phyloP scores from a whole-genome alignment of 176 grass and related monocot genomes.

The Calamus simplicifolius region DNA sequence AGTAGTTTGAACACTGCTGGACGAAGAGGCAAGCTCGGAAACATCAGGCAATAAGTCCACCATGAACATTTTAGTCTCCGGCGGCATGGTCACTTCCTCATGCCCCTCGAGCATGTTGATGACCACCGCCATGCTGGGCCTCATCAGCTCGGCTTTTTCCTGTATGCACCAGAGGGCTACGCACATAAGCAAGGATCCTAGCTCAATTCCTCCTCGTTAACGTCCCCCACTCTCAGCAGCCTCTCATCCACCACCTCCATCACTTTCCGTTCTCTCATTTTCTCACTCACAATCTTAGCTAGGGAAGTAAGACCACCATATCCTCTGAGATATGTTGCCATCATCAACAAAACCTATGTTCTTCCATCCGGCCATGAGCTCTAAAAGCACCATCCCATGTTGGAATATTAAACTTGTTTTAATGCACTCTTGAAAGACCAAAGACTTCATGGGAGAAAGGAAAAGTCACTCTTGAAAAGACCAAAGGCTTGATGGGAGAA shows the following conservation, averaged over 20 bases:
- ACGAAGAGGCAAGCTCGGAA: too few species aligned
- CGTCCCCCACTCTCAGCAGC: constrained; percentile 1
- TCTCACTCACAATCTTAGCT: constrained; percentile 35
- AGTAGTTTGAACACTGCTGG: too few species aligned
- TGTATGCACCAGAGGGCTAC: too few species aligned
- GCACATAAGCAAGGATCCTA: constrained; percentile 2
- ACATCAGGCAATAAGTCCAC: constrained; percentile 17
- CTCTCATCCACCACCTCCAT: constrained; percentile 44
- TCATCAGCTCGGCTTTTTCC: neutral
- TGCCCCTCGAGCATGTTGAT: constrained; percentile 11
- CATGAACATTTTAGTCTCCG: constrained; percentile 10
- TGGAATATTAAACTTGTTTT: too few species aligned
- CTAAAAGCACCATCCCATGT: constrained; percentile 68
- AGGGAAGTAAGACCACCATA: constrained; percentile 62
- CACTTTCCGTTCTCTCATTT: constrained; percentile 20
- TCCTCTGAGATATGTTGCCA: neutral
- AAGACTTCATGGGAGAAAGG: too few species aligned
- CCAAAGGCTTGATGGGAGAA: too few species aligned
- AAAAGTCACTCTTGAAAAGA: too few species aligned
- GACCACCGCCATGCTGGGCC: constrained; percentile 15
- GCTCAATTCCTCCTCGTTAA: constrained; percentile 11
- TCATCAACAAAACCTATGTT: constrained; percentile 16
- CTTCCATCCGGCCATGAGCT: constrained; percentile 48
- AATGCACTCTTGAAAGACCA: too few species aligned
- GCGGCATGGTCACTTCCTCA: neutral